A percentile compares a stretch with the other conserved stretches of the same genome.
Conservation (phyloP, 106 monocot genomes). For the Dioscorea alata region DNA sequence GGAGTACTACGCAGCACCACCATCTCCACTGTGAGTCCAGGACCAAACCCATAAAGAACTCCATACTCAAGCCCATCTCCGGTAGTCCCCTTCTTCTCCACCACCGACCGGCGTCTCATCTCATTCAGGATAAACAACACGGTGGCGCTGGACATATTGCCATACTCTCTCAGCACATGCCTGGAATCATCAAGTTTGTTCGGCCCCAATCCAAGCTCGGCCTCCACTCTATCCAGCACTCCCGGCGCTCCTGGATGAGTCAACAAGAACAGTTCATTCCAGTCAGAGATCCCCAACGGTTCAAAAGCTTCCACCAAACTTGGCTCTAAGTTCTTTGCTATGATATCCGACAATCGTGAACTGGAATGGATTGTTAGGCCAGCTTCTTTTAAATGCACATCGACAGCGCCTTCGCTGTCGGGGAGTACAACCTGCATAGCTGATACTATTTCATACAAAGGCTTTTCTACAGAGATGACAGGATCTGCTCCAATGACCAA, state of each 20-base stretch:
- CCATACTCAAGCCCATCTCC: conserved; percentile 1
- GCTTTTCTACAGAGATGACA: background rate
- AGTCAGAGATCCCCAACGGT: background rate
- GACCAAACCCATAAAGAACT: conserved; percentile 6
- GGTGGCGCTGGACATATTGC: conserved; percentile 3
- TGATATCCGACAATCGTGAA: background rate
- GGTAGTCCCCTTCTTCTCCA: background rate
- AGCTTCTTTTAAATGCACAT: background rate
- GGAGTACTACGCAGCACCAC: background rate
- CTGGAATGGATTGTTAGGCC: background rate
- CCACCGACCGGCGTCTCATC: background rate
- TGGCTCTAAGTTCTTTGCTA: background rate
- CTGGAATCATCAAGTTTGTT: background rate
- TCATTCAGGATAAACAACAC: background rate
- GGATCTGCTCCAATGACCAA: background rate
- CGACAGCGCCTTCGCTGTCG: background rate
- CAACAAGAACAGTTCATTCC: background rate
- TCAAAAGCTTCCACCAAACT: background rate
- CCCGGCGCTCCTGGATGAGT: conserved; percentile 3
- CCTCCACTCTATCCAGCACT: background rate
- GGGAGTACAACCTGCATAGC: background rate
- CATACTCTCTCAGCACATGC: conserved; percentile 4
- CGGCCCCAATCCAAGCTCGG: background rate
- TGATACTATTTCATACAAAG: background rate
- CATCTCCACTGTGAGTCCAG: background rate